A percentile compares a stretch with the other conserved stretches of the same genome.
phyloP scores from a whole-genome alignment of 2,329 filamentous ascomycete genomes.

The Fusarium brevicatenulatum region DNA sequence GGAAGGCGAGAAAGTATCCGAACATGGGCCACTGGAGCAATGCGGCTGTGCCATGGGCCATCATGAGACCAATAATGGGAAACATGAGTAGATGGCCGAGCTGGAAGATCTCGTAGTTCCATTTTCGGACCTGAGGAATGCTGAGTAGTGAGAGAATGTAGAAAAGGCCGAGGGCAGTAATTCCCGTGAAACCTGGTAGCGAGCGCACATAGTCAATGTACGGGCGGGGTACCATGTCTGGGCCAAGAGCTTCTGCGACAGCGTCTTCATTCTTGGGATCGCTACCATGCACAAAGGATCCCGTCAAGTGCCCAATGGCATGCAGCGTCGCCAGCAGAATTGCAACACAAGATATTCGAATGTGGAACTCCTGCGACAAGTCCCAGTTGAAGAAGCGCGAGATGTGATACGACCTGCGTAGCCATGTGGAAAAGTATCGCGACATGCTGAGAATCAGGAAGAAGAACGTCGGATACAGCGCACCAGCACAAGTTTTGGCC shows the following conservation, averaged over 20 bases:
- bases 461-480: constrained; percentile 67
- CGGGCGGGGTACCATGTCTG: constrained; percentile 54
- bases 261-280: constrained; percentile 54
- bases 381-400: constrained; percentile 68
- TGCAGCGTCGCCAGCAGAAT: constrained; percentile 63
- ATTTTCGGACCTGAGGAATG: constrained; percentile 60
- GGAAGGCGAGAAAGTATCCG: constrained; percentile 65
- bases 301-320: constrained; percentile 63
- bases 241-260: constrained; percentile 57
- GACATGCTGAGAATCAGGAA: constrained; percentile 69
- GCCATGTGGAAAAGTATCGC: constrained; percentile 63
- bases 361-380: constrained; percentile 64
- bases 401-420: constrained; percentile 61
- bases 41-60: constrained; percentile 62
- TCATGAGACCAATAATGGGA: constrained; percentile 65
- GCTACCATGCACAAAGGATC: constrained; percentile 63
- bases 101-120: constrained; percentile 68
- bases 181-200: constrained; percentile 61
- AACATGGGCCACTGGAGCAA: constrained; percentile 66
- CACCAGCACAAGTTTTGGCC: constrained; percentile 64
- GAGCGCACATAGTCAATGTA: constrained; percentile 60
- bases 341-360: constrained; percentile 62
- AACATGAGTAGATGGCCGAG: constrained; percentile 67
- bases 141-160: constrained; percentile 60
- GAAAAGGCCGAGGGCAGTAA: constrained; percentile 60